Base-by-base conservation (phyloP, 306 rosid genomes). In the Lagenaria siceraria region DNA sequence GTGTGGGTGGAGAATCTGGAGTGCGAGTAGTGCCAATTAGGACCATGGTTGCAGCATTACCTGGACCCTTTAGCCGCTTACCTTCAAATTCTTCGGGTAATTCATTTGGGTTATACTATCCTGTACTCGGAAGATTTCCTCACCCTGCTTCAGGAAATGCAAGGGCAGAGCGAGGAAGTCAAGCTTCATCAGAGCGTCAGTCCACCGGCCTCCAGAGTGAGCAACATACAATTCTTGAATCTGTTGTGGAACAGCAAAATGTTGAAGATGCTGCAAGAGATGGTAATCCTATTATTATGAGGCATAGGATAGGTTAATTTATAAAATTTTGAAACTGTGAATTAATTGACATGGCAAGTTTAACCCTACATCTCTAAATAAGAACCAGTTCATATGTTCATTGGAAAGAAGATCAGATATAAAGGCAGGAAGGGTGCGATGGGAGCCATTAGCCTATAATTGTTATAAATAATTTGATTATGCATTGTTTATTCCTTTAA, bases 1-100 rank as follows among this genome's bases (percentile, higher is more conserved):
- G 87, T 63, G 31, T 85, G 68, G 77, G 87, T 62, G 92, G 92
- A 81, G 96, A 92, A 71, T 55, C 89, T 10, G 96, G 87, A 68
- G 90, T 89, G n/a, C 83, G 98, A 85, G 82, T 90, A 80, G 82
- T 96, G 78, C 99, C 99, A 31, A 75, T 90, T 79, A 89, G 99
- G 85, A 89, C 96, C 81, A 85, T 92, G 97, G 90, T 92, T 87
- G 90, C 91, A 71, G 80, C 97, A 62, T 87, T 91, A 55, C 96
- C 96, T 35, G 87, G 88, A 53, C 62, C 96, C 56, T 86, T 91
- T 51, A 84, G 88, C 74, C 96, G 84, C 74, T 74, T 82, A 25
- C 83, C 96, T 77, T 81, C 91, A 59, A 95, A 92, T 77, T 77
- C 97, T 55, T 83, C 97, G 56, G 91, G 91, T 88, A 90, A 82